Conservation (phyloP, 2,329 filamentous ascomycete species). For the Iodosphaeria phyllophila region DNA sequence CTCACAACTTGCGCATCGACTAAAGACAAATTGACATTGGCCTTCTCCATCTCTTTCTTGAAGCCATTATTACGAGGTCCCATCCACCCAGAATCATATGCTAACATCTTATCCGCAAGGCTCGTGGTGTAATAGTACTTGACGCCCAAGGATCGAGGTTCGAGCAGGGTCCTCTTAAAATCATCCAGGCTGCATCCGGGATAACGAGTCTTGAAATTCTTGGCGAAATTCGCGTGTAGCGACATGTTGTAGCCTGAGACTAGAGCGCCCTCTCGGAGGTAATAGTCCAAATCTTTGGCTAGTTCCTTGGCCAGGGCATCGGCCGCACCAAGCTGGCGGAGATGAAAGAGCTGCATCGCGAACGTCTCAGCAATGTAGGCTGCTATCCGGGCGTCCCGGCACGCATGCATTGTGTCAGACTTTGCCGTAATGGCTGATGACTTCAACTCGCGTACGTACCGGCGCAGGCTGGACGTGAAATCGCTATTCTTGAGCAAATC, state of each 20-base stretch:
- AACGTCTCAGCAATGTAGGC: constrained; percentile 75
- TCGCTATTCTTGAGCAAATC: constrained; percentile 53
- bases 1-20: constrained; percentile 74
- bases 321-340: constrained; percentile 55
- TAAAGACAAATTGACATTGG: constrained; percentile 78
- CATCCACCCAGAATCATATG: constrained; percentile 61
- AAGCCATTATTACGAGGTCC: constrained; percentile 55
- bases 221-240: constrained; percentile 66
- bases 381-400: constrained; percentile 51
- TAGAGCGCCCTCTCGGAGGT: constrained; percentile 56
- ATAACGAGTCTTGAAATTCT: constrained; percentile 70
- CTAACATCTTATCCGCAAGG: constrained; percentile 57
- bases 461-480: constrained; percentile 55
- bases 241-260: constrained; percentile 77
- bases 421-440: constrained; percentile 32
- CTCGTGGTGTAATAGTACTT: constrained; percentile 74
- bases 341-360: constrained; percentile 76
- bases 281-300: constrained; percentile 60
- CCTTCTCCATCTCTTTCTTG: constrained; percentile 61
- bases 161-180: constrained; percentile 60
- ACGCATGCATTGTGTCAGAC: constrained; percentile 34
- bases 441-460: constrained; percentile 44
- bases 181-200: constrained; percentile 52
- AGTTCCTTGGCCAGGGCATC: constrained; percentile 49
- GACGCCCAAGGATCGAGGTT: constrained; percentile 45